Evolutionary conservation across 2,329 filamentous ascomycete species (phyloP).

Genomic region (Stachybotrys chlorohalonatus): DNA sequence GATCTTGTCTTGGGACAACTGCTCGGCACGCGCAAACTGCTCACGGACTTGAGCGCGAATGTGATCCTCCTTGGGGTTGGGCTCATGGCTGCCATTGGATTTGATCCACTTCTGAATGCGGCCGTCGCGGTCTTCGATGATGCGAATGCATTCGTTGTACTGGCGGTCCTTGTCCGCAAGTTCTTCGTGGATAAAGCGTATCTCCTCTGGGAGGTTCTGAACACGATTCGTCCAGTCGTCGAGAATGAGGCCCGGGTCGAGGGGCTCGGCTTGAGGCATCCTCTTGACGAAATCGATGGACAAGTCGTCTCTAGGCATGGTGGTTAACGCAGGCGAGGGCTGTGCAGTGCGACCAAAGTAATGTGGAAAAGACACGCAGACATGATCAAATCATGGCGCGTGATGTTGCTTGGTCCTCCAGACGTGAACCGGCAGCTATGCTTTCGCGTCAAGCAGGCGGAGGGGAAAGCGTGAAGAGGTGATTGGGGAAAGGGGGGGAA

Average conservation of each 20-base stretch:
- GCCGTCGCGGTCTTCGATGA: slow-evolving; percentile 62
- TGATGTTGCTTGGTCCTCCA: neutral
- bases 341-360: slow-evolving; percentile 21
- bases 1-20: slow-evolving; percentile 68
- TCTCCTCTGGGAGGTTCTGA: slow-evolving; percentile 72
- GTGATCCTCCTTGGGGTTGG: slow-evolving; percentile 66
- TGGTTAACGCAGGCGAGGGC: slow-evolving; percentile 38
- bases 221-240: slow-evolving; percentile 71
- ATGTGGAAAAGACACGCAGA: neutral
- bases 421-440: neutral
- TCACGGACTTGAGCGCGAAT: slow-evolving; percentile 58
- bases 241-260: slow-evolving; percentile 60
- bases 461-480: no score
- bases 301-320: slow-evolving; percentile 65
- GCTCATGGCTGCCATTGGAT: slow-evolving; percentile 61
- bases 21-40: slow-evolving; percentile 59
- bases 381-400: neutral
- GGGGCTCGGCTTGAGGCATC: slow-evolving; percentile 53
- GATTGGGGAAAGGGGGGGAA: no score
- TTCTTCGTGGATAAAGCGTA: slow-evolving; percentile 76
- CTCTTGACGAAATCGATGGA: slow-evolving; percentile 61
- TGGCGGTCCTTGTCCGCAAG: slow-evolving; percentile 70
- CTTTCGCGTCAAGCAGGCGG: no score
- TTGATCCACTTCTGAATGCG: slow-evolving; percentile 78
- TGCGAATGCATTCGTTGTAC: slow-evolving; percentile 58